Base-by-base conservation (phyloP, 495 filamentous ascomycete genomes). In the Copromyces sp. region DNA sequence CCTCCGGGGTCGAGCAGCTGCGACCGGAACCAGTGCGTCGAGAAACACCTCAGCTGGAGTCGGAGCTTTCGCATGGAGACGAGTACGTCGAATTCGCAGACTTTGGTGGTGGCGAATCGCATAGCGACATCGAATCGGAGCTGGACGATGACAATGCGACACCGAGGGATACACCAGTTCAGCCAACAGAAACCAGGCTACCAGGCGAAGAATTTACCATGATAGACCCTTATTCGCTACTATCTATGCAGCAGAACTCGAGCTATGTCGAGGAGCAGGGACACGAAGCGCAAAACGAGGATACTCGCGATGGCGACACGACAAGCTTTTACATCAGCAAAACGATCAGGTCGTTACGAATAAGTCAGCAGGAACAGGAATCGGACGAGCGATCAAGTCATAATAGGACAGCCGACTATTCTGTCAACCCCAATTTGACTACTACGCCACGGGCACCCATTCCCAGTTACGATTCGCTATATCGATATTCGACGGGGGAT, bases 141-240 rank as follows among this genome's bases (percentile, higher is more conserved):
- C 17, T 29, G 3, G 74, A 75, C 39, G 73, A 76, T 4, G 32
- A 73, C 20, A 69, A 35, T 6, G 69, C 29, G 1, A 65, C 53
- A 1, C 53, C 53, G 14, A 35, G 53, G 14, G 53, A 65, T 35
- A 65, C 53, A 12, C 9, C 37, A 35, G 3, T 74, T 74, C 16
- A 44, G 61, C 14, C 80, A 84, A 45, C 53, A 65, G 83, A 86
- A 53, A 86, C 84, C 0, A 74, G 84, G 39, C 76, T 81, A 69
- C 78, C 84, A 9, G 80, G 79, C 6, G 84, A 85, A 38, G 84
- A 84, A 29, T 86, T 86, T 73, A 86, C 83, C 68, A 85, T 85
- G 83, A 86, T 86, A 45, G 81, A 81, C 40, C 72, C 85, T 3
- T 78, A 79, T 44, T 85, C 83, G 11, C 74, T 86, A 39, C 81